Percentiles rank a stretch among this genome's conserved stretches.
Evolutionary conservation across 805 yeast genomes (phyloP).

Genomic region (Torulaspora delbrueckii): DNA sequence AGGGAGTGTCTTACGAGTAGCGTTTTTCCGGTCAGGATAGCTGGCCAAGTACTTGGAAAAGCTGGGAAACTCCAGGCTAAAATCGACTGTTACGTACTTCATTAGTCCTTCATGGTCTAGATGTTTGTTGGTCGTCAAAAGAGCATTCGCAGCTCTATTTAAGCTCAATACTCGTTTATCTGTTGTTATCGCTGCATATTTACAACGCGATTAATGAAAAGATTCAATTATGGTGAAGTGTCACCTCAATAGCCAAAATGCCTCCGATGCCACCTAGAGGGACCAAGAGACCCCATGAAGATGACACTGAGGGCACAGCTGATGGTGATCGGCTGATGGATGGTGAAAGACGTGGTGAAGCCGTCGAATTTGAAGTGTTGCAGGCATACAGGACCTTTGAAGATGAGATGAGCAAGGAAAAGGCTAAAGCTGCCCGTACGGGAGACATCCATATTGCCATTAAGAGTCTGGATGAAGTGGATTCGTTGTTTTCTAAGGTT

Average conservation of each 20-base stretch:
- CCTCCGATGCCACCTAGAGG: neutral
- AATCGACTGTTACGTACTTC: too few species aligned
- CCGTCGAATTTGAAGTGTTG: conserved; percentile 19
- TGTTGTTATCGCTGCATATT: neutral
- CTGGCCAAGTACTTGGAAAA: too few species aligned
- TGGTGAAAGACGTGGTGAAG: neutral
- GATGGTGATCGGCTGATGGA: neutral
- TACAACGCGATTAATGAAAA: neutral
- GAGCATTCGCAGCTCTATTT: too few species aligned
- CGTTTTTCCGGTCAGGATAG: too few species aligned
- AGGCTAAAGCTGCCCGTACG: conserved; percentile 51
- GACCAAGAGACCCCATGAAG: conserved; percentile 7
- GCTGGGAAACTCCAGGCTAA: too few species aligned
- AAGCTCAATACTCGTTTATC: neutral
- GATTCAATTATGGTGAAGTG: neutral
- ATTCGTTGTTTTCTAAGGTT: conserved; percentile 43
- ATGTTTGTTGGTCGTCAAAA: too few species aligned
- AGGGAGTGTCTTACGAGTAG: too few species aligned
- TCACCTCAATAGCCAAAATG: neutral
- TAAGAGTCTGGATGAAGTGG: conserved; percentile 42
- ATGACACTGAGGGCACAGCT: neutral
- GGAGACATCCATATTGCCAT: conserved; percentile 51
- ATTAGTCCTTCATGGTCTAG: too few species aligned
- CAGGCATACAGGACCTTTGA: conserved; percentile 34
- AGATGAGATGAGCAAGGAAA: conserved; percentile 34